Evolutionary conservation across 2,329 filamentous ascomycete genomes (phyloP).

Genomic region (Colletotrichum kahawae): DNA sequence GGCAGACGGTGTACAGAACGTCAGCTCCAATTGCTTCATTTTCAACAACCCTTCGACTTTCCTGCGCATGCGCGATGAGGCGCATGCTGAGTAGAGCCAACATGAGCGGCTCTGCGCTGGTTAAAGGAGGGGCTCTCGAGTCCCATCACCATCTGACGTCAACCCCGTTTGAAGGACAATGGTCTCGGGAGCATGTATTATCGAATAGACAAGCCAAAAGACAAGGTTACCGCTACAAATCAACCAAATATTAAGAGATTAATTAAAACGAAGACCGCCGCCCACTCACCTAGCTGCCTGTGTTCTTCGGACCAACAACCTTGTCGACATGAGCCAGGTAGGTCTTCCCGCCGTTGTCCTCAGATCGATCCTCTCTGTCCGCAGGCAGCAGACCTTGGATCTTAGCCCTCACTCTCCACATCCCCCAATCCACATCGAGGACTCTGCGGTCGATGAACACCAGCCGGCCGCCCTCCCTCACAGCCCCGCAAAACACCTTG

Average conservation of each 20-base stretch:
- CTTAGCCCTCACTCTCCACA: not conserved
- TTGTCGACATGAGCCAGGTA: slow-evolving; percentile 5
- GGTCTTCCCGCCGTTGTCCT: not conserved
- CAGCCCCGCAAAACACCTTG: slow-evolving; percentile 11
- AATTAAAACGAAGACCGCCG: not conserved
- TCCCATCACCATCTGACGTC: not conserved
- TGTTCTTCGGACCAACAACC: not conserved
- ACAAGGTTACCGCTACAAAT: not conserved
- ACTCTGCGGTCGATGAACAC: slow-evolving; percentile 13
- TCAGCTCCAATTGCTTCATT: not conserved
- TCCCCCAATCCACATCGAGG: not conserved
- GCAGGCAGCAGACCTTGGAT: not conserved
- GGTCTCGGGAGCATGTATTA: not conserved
- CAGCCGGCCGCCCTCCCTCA: slow-evolving; percentile 6
- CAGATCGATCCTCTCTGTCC: not conserved
- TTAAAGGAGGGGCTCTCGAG: not conserved
- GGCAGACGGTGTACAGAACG: not conserved
- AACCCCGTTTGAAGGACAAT: not conserved
- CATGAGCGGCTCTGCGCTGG: not conserved
- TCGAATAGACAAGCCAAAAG: not conserved
- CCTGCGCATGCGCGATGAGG: not conserved
- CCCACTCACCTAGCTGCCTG: not conserved
- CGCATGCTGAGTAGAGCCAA: not conserved
- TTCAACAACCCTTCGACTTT: not conserved
- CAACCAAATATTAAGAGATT: not conserved